Conservation (phyloP, 2,329 filamentous ascomycete genomes). For the Camptophora hylomeconis region DNA sequence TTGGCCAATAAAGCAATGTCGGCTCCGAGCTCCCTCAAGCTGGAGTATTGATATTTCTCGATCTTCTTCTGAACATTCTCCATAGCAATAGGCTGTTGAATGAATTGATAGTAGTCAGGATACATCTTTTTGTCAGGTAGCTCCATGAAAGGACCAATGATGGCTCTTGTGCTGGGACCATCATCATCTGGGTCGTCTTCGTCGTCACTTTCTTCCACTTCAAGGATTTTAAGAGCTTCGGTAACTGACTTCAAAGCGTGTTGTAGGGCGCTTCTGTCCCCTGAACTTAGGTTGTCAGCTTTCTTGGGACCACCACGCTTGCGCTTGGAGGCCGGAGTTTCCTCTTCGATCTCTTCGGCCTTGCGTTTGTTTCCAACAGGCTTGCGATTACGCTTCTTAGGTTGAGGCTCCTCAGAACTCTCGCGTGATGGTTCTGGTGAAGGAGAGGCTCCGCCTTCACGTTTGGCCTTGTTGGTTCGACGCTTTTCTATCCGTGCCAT, state of each 20-base stretch:
- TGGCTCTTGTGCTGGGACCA: conserved; percentile 52
- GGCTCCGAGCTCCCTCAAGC: conserved; percentile 62
- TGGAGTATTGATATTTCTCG: conserved; percentile 86
- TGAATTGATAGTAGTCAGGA: conserved; percentile 90
- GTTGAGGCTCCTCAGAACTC: conserved; percentile 47
- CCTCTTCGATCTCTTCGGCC: conserved; percentile 58
- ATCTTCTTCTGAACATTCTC: conserved; percentile 90
- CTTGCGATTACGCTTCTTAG: conserved; percentile 70
- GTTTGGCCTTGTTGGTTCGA: conserved; percentile 60
- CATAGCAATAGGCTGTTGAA: conserved; percentile 87
- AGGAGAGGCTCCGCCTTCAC: conserved; percentile 56
- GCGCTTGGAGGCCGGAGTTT: conserved; percentile 66
- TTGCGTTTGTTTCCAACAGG: conserved; percentile 75
- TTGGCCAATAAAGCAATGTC: conserved; percentile 76
- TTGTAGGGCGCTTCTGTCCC: conserved; percentile 67
- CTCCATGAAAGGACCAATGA: conserved; percentile 90
- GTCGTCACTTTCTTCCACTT: conserved; percentile 54
- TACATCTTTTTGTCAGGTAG: conserved; percentile 80
- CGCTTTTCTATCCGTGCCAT: conserved; percentile 72
- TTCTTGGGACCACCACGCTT: conserved; percentile 60
- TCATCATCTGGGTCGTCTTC: conserved; percentile 38
- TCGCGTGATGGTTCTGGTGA: conserved; percentile 53
- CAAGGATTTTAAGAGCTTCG: conserved; percentile 68
- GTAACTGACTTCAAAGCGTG: conserved; percentile 64
- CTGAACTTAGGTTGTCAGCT: conserved; percentile 49